Evolutionary conservation across 1,284 basidiomycete species (phyloP), one percentile per base, ranked within the genome.

Genomic region (Apiotrichum domesticum): DNA sequence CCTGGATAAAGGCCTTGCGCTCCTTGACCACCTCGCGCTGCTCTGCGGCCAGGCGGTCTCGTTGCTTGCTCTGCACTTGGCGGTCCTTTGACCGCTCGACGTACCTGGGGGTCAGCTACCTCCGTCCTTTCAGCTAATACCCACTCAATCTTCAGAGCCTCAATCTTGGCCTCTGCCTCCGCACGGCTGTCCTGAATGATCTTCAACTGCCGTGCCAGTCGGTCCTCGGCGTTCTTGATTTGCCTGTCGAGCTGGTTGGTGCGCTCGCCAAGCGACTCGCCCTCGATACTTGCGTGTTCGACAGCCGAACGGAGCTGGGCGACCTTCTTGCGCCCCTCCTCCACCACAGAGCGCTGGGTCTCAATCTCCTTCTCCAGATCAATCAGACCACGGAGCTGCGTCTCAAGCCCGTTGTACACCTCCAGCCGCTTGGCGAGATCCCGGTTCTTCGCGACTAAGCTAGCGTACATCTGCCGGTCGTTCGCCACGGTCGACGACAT

Each of bases 351-450:
- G 3, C 81, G 79, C 74, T 91, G 87, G 65, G 83, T 83, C 62
- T 88, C 84, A 52, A 90, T 84, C 13, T 68, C 66, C 39, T 66
- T 65, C 44, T 69, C 68, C 21, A 74, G 59, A n/a, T 73, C 69
- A 34, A 76, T 73, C 51, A 76, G 56, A 6, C 64, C 63, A 42
- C 65, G 67, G 10, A 77, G 55, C 41, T 75, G 75, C 76, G 87
- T 84, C 76, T 92, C 88, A 55, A 90, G 86, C 53, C 80, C 81
- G n/a, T 81, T 77, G 45, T 91, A 77, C 4, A 84, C 82, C 43
- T 84, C 80, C 34, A 88, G 80, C 68, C 90, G 87, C n/a, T 81
- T 78, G 60, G 87, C 84, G 9, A 90, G 79, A 66, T 91, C 89
- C 45, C 88, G 79, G 2, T 83, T 80, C 74, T 90, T 90, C 14